Percentiles rank a stretch among this genome's conserved stretches.
These are phyloP conservation scores for Podospora bellae-mahoneyi DNA, from an alignment of 495 filamentous ascomycete species.

Conservation along the genomic window DNA sequence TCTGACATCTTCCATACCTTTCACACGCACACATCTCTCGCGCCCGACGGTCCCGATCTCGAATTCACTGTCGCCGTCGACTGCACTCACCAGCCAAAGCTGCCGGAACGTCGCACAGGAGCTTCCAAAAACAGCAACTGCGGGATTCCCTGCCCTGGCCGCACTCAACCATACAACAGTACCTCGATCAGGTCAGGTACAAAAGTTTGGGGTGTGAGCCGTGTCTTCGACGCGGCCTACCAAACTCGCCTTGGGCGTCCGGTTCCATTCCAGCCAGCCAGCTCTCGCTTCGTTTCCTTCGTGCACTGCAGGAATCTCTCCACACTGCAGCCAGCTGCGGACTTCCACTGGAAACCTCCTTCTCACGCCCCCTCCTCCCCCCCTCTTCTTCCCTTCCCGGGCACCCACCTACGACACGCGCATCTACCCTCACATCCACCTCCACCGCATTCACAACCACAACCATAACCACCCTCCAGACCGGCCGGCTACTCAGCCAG, in stretches of 20 bases:
- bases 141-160: conserved; percentile 31
- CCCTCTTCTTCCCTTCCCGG: not conserved
- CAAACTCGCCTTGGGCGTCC: conserved; percentile 27
- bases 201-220: conserved; percentile 36
- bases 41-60: conserved; percentile 29
- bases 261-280: conserved; percentile 34
- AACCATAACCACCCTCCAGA: too few relatives aligned
- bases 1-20: conserved; percentile 10
- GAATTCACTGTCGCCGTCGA: conserved; percentile 27
- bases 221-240: conserved; percentile 32
- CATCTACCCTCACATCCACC: conserved; percentile 8
- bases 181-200: conserved; percentile 34
- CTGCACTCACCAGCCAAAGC: conserved; percentile 22
- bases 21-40: conserved; percentile 16
- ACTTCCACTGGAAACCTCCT: conserved; percentile 23
- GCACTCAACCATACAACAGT: conserved; percentile 27
- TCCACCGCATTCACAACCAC: conserved; percentile 15
- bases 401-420: conserved; percentile 6
- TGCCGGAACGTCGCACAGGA: conserved; percentile 33
- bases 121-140: conserved; percentile 40
- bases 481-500: not conserved
- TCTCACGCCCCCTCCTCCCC: conserved; percentile 6
- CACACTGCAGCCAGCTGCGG: conserved; percentile 21
- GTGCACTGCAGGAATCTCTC: conserved; percentile 35
- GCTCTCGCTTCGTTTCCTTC: conserved; percentile 33